A percentile compares a stretch with the other conserved stretches of the same genome.
phyloP scores from a whole-genome alignment of 2,329 filamentous ascomycete genomes.

The Fusarium sp. region DNA sequence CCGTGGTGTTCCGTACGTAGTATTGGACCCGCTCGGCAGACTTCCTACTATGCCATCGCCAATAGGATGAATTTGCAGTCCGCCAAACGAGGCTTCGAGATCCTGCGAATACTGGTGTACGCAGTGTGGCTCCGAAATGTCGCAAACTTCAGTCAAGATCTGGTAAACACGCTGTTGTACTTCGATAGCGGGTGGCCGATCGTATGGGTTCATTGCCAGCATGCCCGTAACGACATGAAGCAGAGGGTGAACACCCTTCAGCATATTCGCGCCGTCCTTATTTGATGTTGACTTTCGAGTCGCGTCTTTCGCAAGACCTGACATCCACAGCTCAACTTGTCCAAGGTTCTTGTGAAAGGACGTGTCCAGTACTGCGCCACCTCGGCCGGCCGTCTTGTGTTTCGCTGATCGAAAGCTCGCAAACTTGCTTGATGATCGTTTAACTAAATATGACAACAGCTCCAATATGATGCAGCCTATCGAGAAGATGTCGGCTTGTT shows the following conservation, averaged over 20 bases:
- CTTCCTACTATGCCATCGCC: constrained; percentile 20
- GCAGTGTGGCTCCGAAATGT: constrained; percentile 64
- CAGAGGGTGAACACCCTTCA: constrained; percentile 64
- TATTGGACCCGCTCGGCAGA: constrained; percentile 37
- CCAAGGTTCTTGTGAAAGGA: constrained; percentile 79
- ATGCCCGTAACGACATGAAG: constrained; percentile 66
- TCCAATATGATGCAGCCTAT: constrained; percentile 80
- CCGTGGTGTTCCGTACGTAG: constrained; percentile 49
- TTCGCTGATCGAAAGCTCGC: constrained; percentile 73
- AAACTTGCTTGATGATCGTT: constrained; percentile 75
- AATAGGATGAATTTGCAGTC: constrained; percentile 36
- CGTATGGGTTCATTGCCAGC: constrained; percentile 63
- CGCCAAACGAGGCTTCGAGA: constrained; percentile 45
- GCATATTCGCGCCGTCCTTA: constrained; percentile 58
- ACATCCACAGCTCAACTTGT: constrained; percentile 77
- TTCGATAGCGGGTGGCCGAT: constrained; percentile 65
- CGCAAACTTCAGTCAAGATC: constrained; percentile 62
- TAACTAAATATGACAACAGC: constrained; percentile 75
- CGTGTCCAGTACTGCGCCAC: constrained; percentile 73
- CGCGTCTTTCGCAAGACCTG: constrained; percentile 69
- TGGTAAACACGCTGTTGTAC: constrained; percentile 65
- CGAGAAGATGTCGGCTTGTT: constrained; percentile 78
- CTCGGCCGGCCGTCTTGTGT: constrained; percentile 68
- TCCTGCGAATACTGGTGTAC: constrained; percentile 61
- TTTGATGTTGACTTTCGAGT: constrained; percentile 56